These are phyloP conservation scores for Cyberlindnera mycetangii DNA, from an alignment of 805 yeast genomes.

Conservation along the genomic window DNA sequence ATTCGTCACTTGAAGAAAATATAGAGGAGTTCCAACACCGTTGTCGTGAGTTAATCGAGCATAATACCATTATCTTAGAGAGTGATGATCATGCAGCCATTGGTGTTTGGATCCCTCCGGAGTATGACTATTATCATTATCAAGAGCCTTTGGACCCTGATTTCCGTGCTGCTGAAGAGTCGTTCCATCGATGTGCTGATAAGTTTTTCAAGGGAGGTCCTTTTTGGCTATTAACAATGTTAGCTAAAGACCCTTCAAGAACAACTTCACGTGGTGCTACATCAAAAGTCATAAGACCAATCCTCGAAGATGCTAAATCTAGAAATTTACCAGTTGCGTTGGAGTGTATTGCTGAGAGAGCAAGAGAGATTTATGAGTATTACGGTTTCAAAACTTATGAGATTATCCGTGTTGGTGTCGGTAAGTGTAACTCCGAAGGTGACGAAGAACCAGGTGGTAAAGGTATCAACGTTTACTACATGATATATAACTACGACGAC, in stretches of 20 bases:
- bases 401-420: constrained; percentile 12
- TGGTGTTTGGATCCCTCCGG: constrained; percentile 26
- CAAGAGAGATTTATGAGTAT: constrained; percentile 18
- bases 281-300: constrained; percentile 21
- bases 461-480: constrained; percentile 15
- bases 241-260: constrained; percentile 15
- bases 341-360: constrained; percentile 21
- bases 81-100: constrained; percentile 17
- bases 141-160: constrained; percentile 9
- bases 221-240: constrained; percentile 18
- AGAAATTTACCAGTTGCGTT: constrained; percentile 18
- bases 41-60: constrained; percentile 14
- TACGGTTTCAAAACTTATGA: constrained; percentile 21
- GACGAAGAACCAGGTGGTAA: constrained; percentile 14
- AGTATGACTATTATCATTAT: constrained; percentile 13
- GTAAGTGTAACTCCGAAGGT: constrained; percentile 14
- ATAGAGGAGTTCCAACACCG: constrained; percentile 15
- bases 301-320: constrained; percentile 16
- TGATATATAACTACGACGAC: constrained; percentile 17
- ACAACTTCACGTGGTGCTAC: constrained; percentile 15
- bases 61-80: constrained; percentile 14
- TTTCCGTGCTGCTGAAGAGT: constrained; percentile 8
- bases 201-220: constrained; percentile 15
- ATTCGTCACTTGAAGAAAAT: constrained; percentile 15
- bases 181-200: constrained; percentile 8